Conservation (phyloP, 768 basidiomycete genomes). For the Xerocomus brunneocitrinus region DNA sequence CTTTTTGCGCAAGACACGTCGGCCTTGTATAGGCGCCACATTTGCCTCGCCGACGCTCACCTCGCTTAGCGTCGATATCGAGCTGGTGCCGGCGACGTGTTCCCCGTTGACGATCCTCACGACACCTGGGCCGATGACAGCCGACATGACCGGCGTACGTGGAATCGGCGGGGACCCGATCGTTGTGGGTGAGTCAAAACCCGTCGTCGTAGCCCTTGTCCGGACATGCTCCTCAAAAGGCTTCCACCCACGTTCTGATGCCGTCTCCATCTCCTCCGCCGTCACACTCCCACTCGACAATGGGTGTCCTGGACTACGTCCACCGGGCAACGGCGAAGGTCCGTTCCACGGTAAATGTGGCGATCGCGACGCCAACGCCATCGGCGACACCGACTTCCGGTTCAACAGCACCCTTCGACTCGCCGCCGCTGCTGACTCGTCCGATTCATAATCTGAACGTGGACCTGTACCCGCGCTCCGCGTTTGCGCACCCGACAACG, state of each 20-base stretch:
- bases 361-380: constrained; percentile 53
- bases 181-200: constrained; percentile 37
- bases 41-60: constrained; percentile 15
- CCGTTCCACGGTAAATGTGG: constrained; percentile 31
- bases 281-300: constrained; percentile 16
- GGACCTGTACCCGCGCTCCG: constrained; percentile 24
- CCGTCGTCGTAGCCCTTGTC: constrained; percentile 7
- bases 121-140: constrained; percentile 6
- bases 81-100: constrained; percentile 22
- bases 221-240: constrained; percentile 17
- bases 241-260: constrained; percentile 29
- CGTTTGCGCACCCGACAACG: constrained; percentile 5
- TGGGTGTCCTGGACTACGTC: constrained; percentile 23
- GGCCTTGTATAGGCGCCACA: constrained; percentile 1
- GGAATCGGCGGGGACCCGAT: constrained; percentile 37
- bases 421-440: constrained; percentile 28
- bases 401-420: constrained; percentile 64
- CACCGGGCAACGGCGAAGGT: constrained; percentile 37
- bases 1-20: constrained; percentile 37
- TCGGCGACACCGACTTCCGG: constrained; percentile 65
- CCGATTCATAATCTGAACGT: constrained; percentile 55
- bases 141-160: constrained; percentile 33
- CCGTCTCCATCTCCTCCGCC: constrained; percentile 22
- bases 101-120: constrained; percentile 31
- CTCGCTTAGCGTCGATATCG: constrained; percentile 30